Base-by-base conservation (phyloP, 106 monocot species). In the Posidonia australis region DNA sequence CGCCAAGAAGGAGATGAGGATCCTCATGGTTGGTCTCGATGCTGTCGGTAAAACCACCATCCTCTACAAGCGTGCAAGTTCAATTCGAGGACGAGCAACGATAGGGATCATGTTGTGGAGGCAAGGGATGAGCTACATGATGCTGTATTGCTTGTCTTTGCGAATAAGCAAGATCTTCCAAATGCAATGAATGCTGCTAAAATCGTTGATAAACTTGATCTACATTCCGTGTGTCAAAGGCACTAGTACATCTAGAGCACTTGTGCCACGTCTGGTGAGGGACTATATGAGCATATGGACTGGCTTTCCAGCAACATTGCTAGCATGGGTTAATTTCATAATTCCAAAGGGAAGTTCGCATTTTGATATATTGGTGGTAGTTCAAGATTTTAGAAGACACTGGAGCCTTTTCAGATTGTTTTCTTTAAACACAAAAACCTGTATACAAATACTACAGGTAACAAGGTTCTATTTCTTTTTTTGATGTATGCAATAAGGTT, bases 171-270 rank as follows among this genome's bases (percentile, higher is more conserved):
- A 81, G 88, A 88, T 70, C 84, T 88, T 46, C 88, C 88, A 26
- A 88, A 88, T 79, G 88, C 88, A 67, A 88, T 88, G 88, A 84
- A 88, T 79, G 88, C 88, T 74, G 88, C 88, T 71, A 84, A 88
- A 78, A 84, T 44, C 71, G n/a, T n/a, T n/a, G n/a, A n/a, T n/a
- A n/a, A n/a, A n/a, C n/a, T n/a, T n/a, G n/a, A n/a, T n/a, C n/a
- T 84, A 28, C 84, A 89, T 67, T 84, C 84, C 68, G 74, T 89
- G 26, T 84, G 88, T 51, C 88, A 89, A 62, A 77, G 88, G 61
- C 88, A 89, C 72, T 88, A 84, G 72, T 72, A 72, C 51, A 72
- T 72, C 63, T 63, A 72, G n/a, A n/a, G n/a, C n/a, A n/a, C n/a
- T n/a, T n/a, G n/a, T n/a, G n/a, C n/a, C n/a, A n/a, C n/a, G n/a